Conservation (phyloP, 192 early-diverging fungal genomes). For the Podochytrium sp. region DNA sequence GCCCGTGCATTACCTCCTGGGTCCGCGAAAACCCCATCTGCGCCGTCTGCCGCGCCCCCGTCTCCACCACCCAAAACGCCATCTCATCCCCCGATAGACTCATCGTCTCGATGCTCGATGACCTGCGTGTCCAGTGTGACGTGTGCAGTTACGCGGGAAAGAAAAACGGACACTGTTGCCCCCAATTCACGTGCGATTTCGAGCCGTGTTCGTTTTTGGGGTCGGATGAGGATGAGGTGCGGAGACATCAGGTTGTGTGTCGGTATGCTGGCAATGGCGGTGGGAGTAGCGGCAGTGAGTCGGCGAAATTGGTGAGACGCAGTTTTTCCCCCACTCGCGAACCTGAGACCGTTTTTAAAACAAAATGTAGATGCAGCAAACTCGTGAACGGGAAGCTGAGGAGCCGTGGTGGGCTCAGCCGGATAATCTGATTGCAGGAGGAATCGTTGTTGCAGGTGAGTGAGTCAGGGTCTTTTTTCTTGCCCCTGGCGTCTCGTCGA, state of each 20-base stretch:
- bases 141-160: conserved; percentile 1
- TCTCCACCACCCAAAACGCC: background rate
- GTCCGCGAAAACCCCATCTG: background rate
- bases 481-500: too few species aligned
- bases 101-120: conserved; percentile 6
- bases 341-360: too few species aligned
- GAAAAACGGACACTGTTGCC: conserved; percentile 3
- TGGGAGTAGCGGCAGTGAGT: background rate
- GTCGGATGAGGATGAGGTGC: background rate
- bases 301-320: background rate
- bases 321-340: too few species aligned
- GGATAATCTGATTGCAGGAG: background rate
- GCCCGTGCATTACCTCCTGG: background rate
- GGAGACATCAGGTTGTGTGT: background rate
- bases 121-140: background rate
- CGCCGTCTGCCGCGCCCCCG: background rate
- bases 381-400: background rate
- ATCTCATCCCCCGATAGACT: conserved; percentile 3
- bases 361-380: too few species aligned
- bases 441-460: background rate
- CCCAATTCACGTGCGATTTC: background rate
- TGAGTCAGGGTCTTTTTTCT: too few species aligned
- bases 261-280: background rate
- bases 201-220: conserved; percentile 2
- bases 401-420: background rate